Evolutionary conservation across 495 filamentous ascomycete species (phyloP).

Genomic region (Penicillium coprophilum): DNA sequence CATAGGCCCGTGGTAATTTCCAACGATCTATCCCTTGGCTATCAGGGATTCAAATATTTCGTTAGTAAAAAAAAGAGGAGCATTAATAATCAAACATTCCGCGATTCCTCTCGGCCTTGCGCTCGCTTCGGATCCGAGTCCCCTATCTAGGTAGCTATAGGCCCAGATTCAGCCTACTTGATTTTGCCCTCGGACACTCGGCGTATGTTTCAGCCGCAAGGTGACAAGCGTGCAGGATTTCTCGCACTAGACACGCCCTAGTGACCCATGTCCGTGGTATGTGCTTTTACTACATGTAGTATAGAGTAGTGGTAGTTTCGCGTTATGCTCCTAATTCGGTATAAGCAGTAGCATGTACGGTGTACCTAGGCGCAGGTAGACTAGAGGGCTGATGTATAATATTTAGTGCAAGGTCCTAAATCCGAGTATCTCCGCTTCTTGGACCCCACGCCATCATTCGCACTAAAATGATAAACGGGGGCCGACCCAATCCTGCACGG

Average conservation of each 20-base stretch:
- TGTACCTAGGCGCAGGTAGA: neutral
- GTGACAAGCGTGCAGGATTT: neutral
- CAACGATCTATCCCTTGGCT: neutral
- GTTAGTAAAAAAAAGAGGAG: neutral
- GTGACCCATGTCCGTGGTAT: neutral
- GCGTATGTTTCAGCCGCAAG: conserved; percentile 11
- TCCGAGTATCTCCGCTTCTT: conserved; percentile 9
- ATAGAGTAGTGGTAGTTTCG: neutral
- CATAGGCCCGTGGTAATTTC: conserved; percentile 1
- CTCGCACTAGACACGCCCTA: conserved; percentile 2
- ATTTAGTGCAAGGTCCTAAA: neutral
- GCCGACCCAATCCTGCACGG: conserved; percentile 3
- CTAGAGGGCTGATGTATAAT: neutral
- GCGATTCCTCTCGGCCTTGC: neutral
- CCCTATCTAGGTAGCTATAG: neutral
- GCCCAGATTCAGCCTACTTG: neutral
- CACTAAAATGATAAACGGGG: neutral
- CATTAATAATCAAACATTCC: neutral
- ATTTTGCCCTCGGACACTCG: neutral
- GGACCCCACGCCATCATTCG: conserved; percentile 11
- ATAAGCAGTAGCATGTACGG: neutral
- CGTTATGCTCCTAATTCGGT: too few species aligned
- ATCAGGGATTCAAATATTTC: neutral
- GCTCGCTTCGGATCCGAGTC: conserved; percentile 8
- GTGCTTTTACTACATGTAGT: neutral